phyloP scores from a whole-genome alignment of 441 rosid species.

The Iberis amara region DNA sequence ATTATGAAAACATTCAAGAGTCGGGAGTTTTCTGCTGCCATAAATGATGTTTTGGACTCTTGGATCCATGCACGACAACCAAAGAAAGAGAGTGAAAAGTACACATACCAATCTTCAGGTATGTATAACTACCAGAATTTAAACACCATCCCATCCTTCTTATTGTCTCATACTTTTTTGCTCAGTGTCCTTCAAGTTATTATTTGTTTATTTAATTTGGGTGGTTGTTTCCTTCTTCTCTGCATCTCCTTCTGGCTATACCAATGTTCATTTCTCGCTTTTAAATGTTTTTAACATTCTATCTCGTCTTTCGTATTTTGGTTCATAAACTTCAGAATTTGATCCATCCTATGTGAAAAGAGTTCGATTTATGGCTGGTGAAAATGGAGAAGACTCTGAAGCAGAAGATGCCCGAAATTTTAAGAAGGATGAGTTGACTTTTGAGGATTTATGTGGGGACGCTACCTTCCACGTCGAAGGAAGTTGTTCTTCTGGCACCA shows the following conservation, averaged over 20 bases:
- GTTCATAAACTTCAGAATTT: slow-evolving; percentile 45
- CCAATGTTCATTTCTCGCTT: slow-evolving; percentile 6
- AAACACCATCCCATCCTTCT: background rate
- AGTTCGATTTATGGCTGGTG: slow-evolving; percentile 64
- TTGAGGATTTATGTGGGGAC: slow-evolving; percentile 80
- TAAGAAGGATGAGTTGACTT: slow-evolving; percentile 49
- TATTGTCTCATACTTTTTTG: slow-evolving; percentile 6
- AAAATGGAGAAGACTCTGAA: slow-evolving; percentile 59
- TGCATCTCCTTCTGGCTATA: slow-evolving; percentile 12
- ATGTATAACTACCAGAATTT: slow-evolving; percentile 20
- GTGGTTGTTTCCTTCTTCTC: slow-evolving; percentile 18
- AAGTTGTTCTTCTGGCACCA: slow-evolving; percentile 36
- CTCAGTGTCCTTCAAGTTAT: slow-evolving; percentile 6
- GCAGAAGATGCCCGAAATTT: slow-evolving; percentile 46
- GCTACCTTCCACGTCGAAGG: slow-evolving; percentile 47
- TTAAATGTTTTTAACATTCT: slow-evolving; percentile 15
- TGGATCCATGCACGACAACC: slow-evolving; percentile 97
- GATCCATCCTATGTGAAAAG: slow-evolving; percentile 69
- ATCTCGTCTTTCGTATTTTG: slow-evolving; percentile 23
- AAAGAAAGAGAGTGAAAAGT: slow-evolving; percentile 80
- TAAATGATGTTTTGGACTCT: slow-evolving; percentile 95
- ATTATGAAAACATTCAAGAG: slow-evolving; percentile 96
- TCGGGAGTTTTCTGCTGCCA: slow-evolving; percentile 95
- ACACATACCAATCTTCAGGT: slow-evolving; percentile 79
- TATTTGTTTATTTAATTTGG: slow-evolving; percentile 17